Evolutionary conservation across 441 rosid species (phyloP).

Genomic region (Aquilaria agallochum): DNA sequence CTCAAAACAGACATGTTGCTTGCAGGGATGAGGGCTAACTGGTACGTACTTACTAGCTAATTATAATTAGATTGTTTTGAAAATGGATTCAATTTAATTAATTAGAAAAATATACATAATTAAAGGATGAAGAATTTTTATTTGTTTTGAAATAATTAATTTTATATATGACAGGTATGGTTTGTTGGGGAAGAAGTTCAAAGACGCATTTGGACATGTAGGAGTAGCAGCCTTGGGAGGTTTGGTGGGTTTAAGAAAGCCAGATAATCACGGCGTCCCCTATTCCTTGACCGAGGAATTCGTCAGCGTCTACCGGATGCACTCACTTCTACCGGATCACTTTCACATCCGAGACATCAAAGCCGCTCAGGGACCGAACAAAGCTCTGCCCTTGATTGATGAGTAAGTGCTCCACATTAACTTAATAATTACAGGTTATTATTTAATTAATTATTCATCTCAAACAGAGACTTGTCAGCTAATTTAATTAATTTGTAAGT

Average conservation of each 20-base stretch:
- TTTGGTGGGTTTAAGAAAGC: conserved; percentile 53
- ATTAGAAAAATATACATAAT: neutral
- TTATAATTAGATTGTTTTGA: neutral
- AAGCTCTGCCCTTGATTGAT: conserved; percentile 34
- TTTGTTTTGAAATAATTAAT: neutral
- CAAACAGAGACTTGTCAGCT: too few species aligned
- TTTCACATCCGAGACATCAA: conserved; percentile 42
- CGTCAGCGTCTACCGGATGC: conserved; percentile 76
- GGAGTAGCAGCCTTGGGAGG: conserved; percentile 50
- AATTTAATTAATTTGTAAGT: too few species aligned
- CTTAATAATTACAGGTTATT: conserved; percentile 1
- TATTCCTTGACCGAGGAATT: conserved; percentile 81
- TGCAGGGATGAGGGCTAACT: conserved; percentile 69
- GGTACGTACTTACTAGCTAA: conserved; percentile 25
- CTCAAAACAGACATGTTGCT: conserved; percentile 60
- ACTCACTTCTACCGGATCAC: conserved; percentile 58
- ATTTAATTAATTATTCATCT: too few species aligned
- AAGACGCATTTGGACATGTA: conserved; percentile 61
- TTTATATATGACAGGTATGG: conserved; percentile 45
- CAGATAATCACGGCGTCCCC: conserved; percentile 63
- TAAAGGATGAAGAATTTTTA: neutral
- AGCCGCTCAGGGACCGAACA: conserved; percentile 25
- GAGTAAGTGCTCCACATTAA: conserved; percentile 17
- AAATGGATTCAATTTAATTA: neutral
- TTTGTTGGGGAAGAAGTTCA: conserved; percentile 64